These are phyloP conservation scores for Syzygium jambos DNA, from an alignment of 345 rosid species.

Conservation along the genomic window DNA sequence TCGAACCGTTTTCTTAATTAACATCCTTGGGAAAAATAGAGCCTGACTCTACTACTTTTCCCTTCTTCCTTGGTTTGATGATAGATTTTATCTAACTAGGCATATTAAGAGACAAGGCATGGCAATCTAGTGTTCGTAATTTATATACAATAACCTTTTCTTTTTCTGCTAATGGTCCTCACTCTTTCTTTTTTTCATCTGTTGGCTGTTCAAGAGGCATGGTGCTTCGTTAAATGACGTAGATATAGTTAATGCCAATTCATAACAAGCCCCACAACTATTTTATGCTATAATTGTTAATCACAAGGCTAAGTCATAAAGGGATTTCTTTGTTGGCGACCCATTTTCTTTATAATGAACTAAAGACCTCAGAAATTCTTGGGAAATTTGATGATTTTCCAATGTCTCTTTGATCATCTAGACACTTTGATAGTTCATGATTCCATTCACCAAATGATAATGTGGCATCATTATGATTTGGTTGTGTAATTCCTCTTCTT, in stretches of 20 bases:
- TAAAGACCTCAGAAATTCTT: neutral
- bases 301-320: neutral
- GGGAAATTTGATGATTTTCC: neutral
- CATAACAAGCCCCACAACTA: neutral
- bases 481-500: neutral
- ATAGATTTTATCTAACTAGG: neutral
- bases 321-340: neutral
- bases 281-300: neutral
- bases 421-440: neutral
- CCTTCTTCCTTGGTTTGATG: neutral
- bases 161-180: neutral
- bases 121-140: neutral
- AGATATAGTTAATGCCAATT: neutral
- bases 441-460: neutral
- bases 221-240: neutral
- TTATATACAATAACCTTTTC: neutral
- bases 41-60: neutral
- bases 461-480: neutral
- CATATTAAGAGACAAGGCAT: neutral
- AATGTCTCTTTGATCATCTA: neutral
- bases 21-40: neutral
- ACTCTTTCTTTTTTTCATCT: neutral
- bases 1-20: neutral
- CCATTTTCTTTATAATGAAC: neutral
- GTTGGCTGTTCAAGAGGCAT: neutral